Base-by-base conservation (phyloP, 176 grass and related monocot species). In the Triticum dicoccoides region DNA sequence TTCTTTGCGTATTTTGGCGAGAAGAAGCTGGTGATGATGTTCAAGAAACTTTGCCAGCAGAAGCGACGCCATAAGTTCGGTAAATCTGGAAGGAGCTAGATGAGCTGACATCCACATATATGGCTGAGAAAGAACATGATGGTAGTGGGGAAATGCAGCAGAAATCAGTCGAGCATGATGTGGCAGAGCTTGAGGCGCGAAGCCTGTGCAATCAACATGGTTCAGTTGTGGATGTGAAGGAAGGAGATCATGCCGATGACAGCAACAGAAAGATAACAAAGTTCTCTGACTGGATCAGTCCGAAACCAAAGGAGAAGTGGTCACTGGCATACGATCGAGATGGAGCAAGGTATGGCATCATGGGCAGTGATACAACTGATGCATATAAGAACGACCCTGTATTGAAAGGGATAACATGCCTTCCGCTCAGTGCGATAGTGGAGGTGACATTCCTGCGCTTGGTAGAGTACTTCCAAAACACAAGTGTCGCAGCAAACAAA, bases 21-120 rank as follows among this genome's bases (percentile, higher is more conserved):
- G 14, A 12, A 34, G 83, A 78, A 85, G 44, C 83, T 78, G 29
- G 23, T 68, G 32, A 9, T 51, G 63, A 1, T 85, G 7, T 85
- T 85, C 45, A 85, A 85, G 45, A 85, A 6, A 58, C 83, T 85
- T 20, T 85, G 63, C 39, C 74, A 85, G 32, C 83, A 85, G 21
- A 78, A 56, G 1, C 42, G 47, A n/a, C 14, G 9, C 6, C 51
- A 65, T 58, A 85, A 85, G 74, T 85, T 85, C 13, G 44, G 23
- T 27, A 78, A 21, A 78, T 85, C 4, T 85, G 83, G 63, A 77
- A 78, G 74, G 74, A 85, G 61, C 83, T 85, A 56, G 83, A 85
- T 0, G 30, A 85, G 20, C 3, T 85, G 45, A 85, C 63, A 9
- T 15, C 65, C 14, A 79, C 32, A 61, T 61, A 79, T 70, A 61